Conservation (phyloP, 805 yeast species). For the Candida tallmaniae region DNA sequence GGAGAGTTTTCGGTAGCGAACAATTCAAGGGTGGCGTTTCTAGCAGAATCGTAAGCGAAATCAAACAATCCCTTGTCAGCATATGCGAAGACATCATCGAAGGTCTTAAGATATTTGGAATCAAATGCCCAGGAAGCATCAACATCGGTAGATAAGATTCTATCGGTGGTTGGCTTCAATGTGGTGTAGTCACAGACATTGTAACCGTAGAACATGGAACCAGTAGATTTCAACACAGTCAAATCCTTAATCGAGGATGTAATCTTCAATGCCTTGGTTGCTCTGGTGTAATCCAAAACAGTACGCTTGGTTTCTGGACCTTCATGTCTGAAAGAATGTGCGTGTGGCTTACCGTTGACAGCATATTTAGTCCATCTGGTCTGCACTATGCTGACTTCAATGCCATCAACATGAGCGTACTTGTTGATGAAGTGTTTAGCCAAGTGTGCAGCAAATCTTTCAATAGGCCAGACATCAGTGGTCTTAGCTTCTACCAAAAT, state of each 20-base stretch:
- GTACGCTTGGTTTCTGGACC: conserved; percentile 77
- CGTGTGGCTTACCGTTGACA: conserved; percentile 72
- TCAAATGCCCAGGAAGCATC: conserved; percentile 70
- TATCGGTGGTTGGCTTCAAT: conserved; percentile 74
- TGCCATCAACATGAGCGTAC: conserved; percentile 72
- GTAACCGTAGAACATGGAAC: conserved; percentile 88
- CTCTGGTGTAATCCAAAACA: conserved; percentile 47
- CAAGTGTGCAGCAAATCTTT: conserved; percentile 80
- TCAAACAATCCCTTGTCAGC: conserved; percentile 68
- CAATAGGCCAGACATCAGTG: conserved; percentile 85
- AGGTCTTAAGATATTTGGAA: conserved; percentile 43
- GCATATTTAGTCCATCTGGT: conserved; percentile 73
- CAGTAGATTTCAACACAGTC: conserved; percentile 85
- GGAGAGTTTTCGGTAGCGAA: conserved; percentile 87
- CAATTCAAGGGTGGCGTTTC: conserved; percentile 63
- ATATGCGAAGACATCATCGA: conserved; percentile 43
- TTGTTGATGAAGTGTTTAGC: conserved; percentile 76
- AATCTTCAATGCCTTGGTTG: conserved; percentile 49
- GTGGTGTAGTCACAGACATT: conserved; percentile 86
- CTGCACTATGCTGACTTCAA: conserved; percentile 65
- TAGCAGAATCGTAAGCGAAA: conserved; percentile 54
- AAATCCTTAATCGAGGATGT: conserved; percentile 72
- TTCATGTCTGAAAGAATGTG: conserved; percentile 80
- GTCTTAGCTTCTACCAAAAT: conserved; percentile 77
- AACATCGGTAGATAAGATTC: conserved; percentile 85